Evolutionary conservation across 192 early-diverging fungal genomes (phyloP).

Genomic region (Phycomyces blakesleeanus): DNA sequence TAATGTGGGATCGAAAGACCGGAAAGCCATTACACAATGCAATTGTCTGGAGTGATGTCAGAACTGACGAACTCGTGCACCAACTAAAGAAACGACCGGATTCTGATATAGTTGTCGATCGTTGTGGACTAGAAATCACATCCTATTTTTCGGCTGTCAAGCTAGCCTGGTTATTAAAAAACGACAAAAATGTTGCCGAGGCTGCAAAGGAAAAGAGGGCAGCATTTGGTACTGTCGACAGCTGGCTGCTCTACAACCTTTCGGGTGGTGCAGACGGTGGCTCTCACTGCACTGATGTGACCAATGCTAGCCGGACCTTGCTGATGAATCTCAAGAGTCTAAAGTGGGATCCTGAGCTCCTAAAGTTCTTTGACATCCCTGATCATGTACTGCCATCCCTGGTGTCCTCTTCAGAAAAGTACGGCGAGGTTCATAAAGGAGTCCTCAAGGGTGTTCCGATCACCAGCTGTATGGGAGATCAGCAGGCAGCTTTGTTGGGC

Average conservation of each 20-base stretch:
- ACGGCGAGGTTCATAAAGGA: conserved; percentile 58
- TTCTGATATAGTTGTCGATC: conserved; percentile 28
- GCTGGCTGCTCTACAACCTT: conserved; percentile 91
- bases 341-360: conserved; percentile 69
- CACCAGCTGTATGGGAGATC: conserved; percentile 86
- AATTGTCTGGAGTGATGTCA: conserved; percentile 88
- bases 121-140: conserved; percentile 82
- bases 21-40: conserved; percentile 81
- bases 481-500: conserved; percentile 91
- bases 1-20: conserved; percentile 79
- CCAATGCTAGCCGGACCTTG: conserved; percentile 92
- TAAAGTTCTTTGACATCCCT: conserved; percentile 73
- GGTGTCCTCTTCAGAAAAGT: conserved; percentile 75
- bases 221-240: conserved; percentile 89
- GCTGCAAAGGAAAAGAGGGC: conserved; percentile 68
- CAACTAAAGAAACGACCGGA: conserved; percentile 46
- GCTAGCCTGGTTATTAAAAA: conserved; percentile 87
- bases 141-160: conserved; percentile 94
- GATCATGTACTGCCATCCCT: conserved; percentile 65
- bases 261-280: conserved; percentile 60
- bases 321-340: conserved; percentile 83
- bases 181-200: conserved; percentile 63
- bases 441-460: conserved; percentile 71
- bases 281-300: conserved; percentile 83
- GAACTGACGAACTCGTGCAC: conserved; percentile 77